Conservation (phyloP, 345 rosid species). For the Populus deltoides region DNA sequence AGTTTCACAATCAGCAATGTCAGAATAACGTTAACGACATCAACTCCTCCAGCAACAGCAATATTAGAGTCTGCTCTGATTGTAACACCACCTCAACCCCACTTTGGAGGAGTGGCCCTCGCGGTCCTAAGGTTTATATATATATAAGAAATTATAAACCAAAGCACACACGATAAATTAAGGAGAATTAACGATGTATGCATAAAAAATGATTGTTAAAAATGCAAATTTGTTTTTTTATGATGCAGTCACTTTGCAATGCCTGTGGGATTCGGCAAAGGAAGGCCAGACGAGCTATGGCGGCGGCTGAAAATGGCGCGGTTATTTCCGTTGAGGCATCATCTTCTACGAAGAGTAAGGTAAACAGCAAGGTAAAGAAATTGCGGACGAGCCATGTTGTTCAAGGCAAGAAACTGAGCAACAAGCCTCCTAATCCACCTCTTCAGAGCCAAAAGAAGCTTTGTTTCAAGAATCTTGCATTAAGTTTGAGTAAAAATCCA, state of each 20-base stretch:
- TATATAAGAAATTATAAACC: too few species aligned
- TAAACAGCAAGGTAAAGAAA: conserved; percentile 49
- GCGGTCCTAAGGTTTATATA: conserved; percentile 53
- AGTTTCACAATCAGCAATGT: conserved; percentile 22
- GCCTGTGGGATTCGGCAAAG: conserved; percentile 90
- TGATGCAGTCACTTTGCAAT: conserved; percentile 81
- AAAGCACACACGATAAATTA: too few species aligned
- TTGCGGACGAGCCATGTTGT: conserved; percentile 20
- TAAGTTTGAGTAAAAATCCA: conserved; percentile 38
- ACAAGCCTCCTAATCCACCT: conserved; percentile 18
- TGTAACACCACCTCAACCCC: conserved; percentile 62
- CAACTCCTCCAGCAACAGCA: conserved; percentile 3
- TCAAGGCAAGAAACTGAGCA: conserved; percentile 38
- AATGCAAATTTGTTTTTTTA: neutral
- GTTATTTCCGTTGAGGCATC: neutral
- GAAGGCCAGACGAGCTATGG: conserved; percentile 79
- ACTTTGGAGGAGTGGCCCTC: conserved; percentile 75
- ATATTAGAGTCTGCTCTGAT: conserved; percentile 49
- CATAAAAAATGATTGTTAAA: neutral
- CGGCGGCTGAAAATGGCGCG: conserved; percentile 18
- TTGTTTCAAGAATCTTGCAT: conserved; percentile 34
- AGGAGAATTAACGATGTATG: too few species aligned
- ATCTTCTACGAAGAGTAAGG: conserved; percentile 23
- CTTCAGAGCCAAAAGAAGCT: conserved; percentile 24
- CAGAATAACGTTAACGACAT: conserved; percentile 2